Base-by-base conservation (phyloP, 805 yeast genomes). In the Diddensiella santjacobensis region DNA sequence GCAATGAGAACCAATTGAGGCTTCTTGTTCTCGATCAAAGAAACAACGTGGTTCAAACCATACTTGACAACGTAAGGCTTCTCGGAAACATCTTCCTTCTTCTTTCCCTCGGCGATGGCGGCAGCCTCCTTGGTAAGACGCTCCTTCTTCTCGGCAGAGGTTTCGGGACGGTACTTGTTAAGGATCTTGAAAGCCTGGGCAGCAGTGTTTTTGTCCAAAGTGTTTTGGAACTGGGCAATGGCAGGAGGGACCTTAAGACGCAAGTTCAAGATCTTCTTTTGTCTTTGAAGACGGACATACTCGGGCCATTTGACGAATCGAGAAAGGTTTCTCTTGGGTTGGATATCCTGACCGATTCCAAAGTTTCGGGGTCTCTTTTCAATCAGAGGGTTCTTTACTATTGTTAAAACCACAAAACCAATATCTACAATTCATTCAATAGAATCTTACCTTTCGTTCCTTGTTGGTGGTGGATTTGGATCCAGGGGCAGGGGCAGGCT, bases 201-300 rank as follows among this genome's bases (percentile, higher is more conserved):
- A 68, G 99, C 98, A 63, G 98, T 86, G 89, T 91, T 91, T 86
- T 90, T 90, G 86, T 91, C 99, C 74, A 91, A 81, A 68, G 89
- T 84, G 77, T 85, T 78, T 70, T 88, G 89, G 84, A 91, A 91
- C 79, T 91, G 99, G 60, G 98, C 82, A 71, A 91, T 83, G 60
- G 98, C 85, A 70, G 99, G 99, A 63, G 99, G 99, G 71, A 91
- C 99, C 85, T 93, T 91, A 71, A 91, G 82, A 84, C 99, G 90
- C 75, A 90, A 73, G 66, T 83, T 78, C 73, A 91, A 81, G 73
- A 91, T 85, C 83, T 91, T 91, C 85, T 84, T 93, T 79, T 93
- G 98, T 83, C 99, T 90, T 81, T 91, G 99, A 65, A 93, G 80
- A 79, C 96, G 87, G 64, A 91, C 95, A 73, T 91, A 89, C 77